Evolutionary conservation across 805 yeast genomes (phyloP), one percentile per base, ranked within the genome.

Genomic region (Vanderwaltozyma yarrowii): DNA sequence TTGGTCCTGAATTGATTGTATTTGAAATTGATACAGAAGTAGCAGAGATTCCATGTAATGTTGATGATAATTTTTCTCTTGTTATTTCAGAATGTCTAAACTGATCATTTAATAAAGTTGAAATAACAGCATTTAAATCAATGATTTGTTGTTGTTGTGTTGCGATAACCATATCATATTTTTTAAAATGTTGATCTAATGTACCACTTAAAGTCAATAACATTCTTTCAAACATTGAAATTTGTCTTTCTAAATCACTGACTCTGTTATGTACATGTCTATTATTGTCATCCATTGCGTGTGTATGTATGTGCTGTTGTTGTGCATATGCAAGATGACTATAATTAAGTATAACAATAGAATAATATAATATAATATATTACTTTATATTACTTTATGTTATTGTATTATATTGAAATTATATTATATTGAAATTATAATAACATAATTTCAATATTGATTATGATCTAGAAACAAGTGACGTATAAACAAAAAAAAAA

Each of bases 141-240:
- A 38, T 43, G 12, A 58, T 56, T 38, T 54, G 61, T 33, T 54
- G 58, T 38, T 56, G 61, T 37, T 58, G 62, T 2, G 58, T 44
- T n/a, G 45, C 38, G 4, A 58, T 44, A 13, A 56, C 41, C 36
- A 45, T 41, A 36, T 58, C 61, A 36, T 58, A 58, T 35, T 50
- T 52, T 31, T 58, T 52, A 43, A 56, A 57, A 41, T 55, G 56
- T 21, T 52, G 55, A 33, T 58, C 62, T 35, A 58, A 36, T 20
- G 52, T 50, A 8, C 51, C 46, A 33, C 61, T 54, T 21, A 58
- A 41, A 25, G 55, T 49, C 38, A 56, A 58, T 23, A 58, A 51
- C 46, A 58, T 42, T 24, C 49, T 42, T 41, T 58, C 62, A 39
- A 54, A 54, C 50, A 56, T 45, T 2, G 45, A 39, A 3, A 56